Base-by-base conservation (phyloP, 768 basidiomycete species). In the Lyophyllum decastes region DNA sequence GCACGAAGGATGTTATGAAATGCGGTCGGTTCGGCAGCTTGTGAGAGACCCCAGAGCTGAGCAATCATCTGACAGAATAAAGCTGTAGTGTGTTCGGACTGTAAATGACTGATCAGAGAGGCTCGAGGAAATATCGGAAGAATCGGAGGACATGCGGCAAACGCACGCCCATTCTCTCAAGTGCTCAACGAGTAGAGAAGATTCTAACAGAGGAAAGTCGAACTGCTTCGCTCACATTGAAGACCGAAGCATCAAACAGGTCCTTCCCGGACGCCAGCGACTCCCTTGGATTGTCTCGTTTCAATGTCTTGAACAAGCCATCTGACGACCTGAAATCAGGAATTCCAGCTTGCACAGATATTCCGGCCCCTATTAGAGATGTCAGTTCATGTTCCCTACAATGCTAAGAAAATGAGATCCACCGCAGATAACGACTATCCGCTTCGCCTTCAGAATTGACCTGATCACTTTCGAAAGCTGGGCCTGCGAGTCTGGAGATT, bases 51-150 rank as follows among this genome's bases (percentile, higher is more conserved):
- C 33, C 90, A 89, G 8, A 96, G 78, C 55, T 84, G 86, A 35
- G 90, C 91, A 61, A 95, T 92, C 93, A 94, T 94, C 70, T 90
- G 90, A 72, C 88, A 93, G 71, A 90, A 95, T 30, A 89, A 74
- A 25, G 86, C 81, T 6, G 90, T 93, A 22, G 83, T 90, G 62
- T 82, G 80, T 70, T 87, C 91, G 51, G 85, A 88, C 90, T 90
- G 71, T 54, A 63, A 61, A 61, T 34, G 19, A 34, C 17, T 46
- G 0, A 34, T 62, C 25, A 62, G 58, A 26, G 26, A 17, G 45
- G n/a, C 17, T 54, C 30, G 19, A 35, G 16, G n/a, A 19, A n/a
- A n/a, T n/a, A 19, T 26, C 5, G 30, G 30, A 5, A 24, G 12
- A 22, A 10, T 14, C 2, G 16, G 24, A 27, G 8, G 38, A 60